Base-by-base conservation (phyloP, 1,139 yeast genomes). In the Kodamaea ohmeri region DNA sequence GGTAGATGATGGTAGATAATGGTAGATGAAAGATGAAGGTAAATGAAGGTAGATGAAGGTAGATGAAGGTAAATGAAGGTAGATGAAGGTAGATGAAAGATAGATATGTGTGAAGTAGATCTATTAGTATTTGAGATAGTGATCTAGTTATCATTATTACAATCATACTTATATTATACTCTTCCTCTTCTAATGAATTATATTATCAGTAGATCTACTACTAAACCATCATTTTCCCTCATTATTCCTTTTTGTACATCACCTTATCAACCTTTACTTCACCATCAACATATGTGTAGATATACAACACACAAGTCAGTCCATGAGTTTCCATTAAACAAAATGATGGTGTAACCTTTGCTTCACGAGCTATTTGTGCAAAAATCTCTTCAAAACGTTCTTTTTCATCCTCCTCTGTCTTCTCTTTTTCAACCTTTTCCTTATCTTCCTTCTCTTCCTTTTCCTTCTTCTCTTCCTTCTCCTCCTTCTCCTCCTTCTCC, bases 251-350 rank as follows among this genome's bases (percentile, higher is more conserved):
- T 47, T 82, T 74, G 58, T 84, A 88, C 37, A 83, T 80, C 40
- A 89, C 85, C 62, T 89, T 89, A 58, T 90, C 97, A 21, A 92
- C 97, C 61, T 87, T 87, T 36, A 92, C 92, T 45, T 88, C 95
- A 2, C 83, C 89, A 46, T 80, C 81, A 38, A 85, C 69, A 52
- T 80, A 73, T 12, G 94, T 85, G 66, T 92, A 92, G 44, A 92
- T 85, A 61, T 86, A 92, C 34, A 90, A 69, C 3, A 90, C 85
- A 53, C 96, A 84, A 2, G 77, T 76, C 0, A 80, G 61, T 2
- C 87, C 90, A 52, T 84, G 88, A 15, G 90, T 77, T 52, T 92
- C 97, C 47, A 92, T 58, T 33, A 92, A 70, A 53, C 96, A 89
- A 60, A 92, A 92, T 33, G 95, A 85, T 2, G 98, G 97, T n/a